These are phyloP conservation scores for Zygotorulaspora mrakii DNA, from an alignment of 1,139 yeast species.

Conservation along the genomic window DNA sequence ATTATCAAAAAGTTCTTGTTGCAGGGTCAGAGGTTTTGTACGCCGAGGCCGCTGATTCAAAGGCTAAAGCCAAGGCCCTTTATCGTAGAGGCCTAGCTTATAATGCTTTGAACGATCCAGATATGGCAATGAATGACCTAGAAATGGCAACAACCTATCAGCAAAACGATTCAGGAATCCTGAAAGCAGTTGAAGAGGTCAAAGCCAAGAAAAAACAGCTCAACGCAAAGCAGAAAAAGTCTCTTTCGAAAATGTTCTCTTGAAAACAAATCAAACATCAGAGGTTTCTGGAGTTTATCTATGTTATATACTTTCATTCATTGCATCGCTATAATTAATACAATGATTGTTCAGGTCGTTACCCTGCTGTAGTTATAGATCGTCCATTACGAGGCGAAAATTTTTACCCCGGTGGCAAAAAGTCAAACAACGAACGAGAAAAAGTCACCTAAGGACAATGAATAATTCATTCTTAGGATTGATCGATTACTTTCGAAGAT, in stretches of 20 bases:
- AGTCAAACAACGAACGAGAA: slow-evolving; percentile 8
- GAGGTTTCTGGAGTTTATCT: too few species aligned
- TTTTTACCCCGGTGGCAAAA: slow-evolving; percentile 13
- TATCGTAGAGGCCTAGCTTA: slow-evolving; percentile 84
- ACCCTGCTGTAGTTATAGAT: slow-evolving; percentile 6
- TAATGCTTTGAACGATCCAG: slow-evolving; percentile 61
- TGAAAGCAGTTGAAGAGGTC: slow-evolving; percentile 62
- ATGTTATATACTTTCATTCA: too few species aligned
- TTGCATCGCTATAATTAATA: too few species aligned
- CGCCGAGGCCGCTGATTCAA: slow-evolving; percentile 57
- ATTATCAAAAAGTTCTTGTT: slow-evolving; percentile 52
- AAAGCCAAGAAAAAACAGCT: slow-evolving; percentile 51
- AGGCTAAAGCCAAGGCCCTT: slow-evolving; percentile 75
- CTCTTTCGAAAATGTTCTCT: slow-evolving; percentile 74
- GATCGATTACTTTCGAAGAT: slow-evolving; percentile 3
- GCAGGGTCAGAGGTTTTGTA: slow-evolving; percentile 67
- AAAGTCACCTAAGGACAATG: neutral
- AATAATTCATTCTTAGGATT: neutral
- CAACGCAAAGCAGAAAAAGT: slow-evolving; percentile 71
- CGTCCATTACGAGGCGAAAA: slow-evolving; percentile 6
- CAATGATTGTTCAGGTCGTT: slow-evolving; percentile 1
- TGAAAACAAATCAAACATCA: too few species aligned
- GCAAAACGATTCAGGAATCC: slow-evolving; percentile 74
- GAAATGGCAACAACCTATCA: slow-evolving; percentile 61
- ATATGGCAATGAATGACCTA: slow-evolving; percentile 62